phyloP scores from a whole-genome alignment of 495 filamentous ascomycete species.

The Penicillium nucicola region DNA sequence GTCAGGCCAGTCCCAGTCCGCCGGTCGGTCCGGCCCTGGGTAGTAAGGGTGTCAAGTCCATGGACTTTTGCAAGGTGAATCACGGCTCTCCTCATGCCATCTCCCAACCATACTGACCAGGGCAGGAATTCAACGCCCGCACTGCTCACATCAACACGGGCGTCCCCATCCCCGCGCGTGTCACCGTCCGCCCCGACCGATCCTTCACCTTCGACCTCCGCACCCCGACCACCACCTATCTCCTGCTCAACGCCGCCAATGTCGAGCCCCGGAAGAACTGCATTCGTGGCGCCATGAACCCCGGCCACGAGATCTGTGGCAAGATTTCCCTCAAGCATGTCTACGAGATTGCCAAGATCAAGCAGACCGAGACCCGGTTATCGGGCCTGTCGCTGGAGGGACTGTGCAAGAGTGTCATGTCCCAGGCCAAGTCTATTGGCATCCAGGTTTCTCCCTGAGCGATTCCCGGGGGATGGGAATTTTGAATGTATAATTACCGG shows the following conservation, averaged over 20 bases:
- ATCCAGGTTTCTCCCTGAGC: constrained; percentile 71
- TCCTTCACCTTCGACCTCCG: constrained; percentile 91
- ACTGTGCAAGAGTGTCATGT: constrained; percentile 79
- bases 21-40: constrained; percentile 96
- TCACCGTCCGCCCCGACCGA: constrained; percentile 91
- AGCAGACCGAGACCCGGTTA: constrained; percentile 77
- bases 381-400: constrained; percentile 78
- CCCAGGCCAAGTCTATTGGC: constrained; percentile 84
- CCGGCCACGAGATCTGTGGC: constrained; percentile 77
- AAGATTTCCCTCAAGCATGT: constrained; percentile 90
- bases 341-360: constrained; percentile 97
- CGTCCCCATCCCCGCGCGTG: constrained; percentile 82
- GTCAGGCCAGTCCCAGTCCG: constrained; percentile 94
- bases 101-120: constrained; percentile 8
- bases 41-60: constrained; percentile 97
- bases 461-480: background rate
- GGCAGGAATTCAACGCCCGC: constrained; percentile 94
- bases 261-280: constrained; percentile 73
- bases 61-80: constrained; percentile 98
- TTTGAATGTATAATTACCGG: constrained; percentile 7
- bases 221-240: constrained; percentile 85
- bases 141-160: constrained; percentile 81
- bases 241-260: constrained; percentile 81
- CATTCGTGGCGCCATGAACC: constrained; percentile 71
- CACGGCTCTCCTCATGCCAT: background rate